Base-by-base conservation (phyloP, 2,329 filamentous ascomycete genomes). In the Pseudogymnoascus sp. region DNA sequence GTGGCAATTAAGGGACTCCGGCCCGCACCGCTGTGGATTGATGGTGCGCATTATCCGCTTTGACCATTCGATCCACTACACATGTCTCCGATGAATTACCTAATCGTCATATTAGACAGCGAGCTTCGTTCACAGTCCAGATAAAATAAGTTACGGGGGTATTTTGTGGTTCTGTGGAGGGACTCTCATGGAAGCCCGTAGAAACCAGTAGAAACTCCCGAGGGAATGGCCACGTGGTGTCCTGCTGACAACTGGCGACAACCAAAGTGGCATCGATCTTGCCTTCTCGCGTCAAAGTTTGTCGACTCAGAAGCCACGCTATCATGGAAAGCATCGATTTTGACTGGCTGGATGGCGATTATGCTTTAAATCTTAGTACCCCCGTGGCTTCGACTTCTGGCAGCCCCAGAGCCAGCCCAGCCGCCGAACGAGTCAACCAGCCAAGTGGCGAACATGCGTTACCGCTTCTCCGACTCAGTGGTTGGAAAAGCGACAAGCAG, bases 401-500 rank as follows among this genome's bases (percentile, higher is more conserved):
- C 30, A 58, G 55, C 55, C 37, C 59, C 10, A 55, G 52, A 61
- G 55, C 35, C n/a, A 28, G 48, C 59, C 28, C 8, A 57, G 26
- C 52, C 8, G 15, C 12, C 19, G 45, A 60, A 61, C 58, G 21
- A 62, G 58, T 57, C 55, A 58, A 62, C 35, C 38, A 62, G 38
- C 48, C 38, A 60, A 62, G 61, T 57, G 58, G 62, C 34, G 62
- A 61, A 61, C 41, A 48, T 59, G 37, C 56, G 10, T 60, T 63
- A 59, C 62, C 60, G 57, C 62, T 64, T 61, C 61, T 66, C 33
- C 60, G 59, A 63, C 60, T 63, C 7, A 60, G 57, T 63, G 41
- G 61, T 59, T 63, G 38, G 62, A 59, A 64, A 45, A 58, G 59
- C 39, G 60, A 60, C n/a, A 64, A 61, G 60, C 52, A 61, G 28